phyloP scores from a whole-genome alignment of 1,284 basidiomycete species.

The Dichomitus squalens region DNA sequence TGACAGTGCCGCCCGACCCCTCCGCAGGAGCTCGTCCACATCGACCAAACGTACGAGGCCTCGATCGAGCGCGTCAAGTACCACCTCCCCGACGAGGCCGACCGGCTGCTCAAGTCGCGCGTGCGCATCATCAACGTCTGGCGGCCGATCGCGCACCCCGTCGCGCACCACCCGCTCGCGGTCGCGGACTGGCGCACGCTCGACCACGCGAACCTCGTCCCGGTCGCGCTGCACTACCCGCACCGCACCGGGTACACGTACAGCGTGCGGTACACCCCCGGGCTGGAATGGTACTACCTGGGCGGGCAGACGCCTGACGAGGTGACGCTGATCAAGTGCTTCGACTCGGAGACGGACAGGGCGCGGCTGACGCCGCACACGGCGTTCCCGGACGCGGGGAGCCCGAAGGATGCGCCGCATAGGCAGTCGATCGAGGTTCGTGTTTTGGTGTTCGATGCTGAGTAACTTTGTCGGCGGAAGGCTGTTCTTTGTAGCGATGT shows the following conservation, averaged over 20 bases:
- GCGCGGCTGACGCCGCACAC: conserved; percentile 49
- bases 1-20: not conserved
- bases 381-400: conserved; percentile 44
- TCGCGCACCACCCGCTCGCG: conserved; percentile 50
- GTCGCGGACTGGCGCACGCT: conserved; percentile 48
- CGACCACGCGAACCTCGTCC: conserved; percentile 37
- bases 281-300: conserved; percentile 51
- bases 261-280: conserved; percentile 39
- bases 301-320: conserved; percentile 48
- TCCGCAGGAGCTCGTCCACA: conserved; percentile 44
- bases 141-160: conserved; percentile 50
- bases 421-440: conserved; percentile 45
- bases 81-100: conserved; percentile 51
- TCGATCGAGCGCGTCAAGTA: conserved; percentile 53
- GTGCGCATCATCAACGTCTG: conserved; percentile 60
- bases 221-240: conserved; percentile 37
- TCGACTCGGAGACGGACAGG: conserved; percentile 40
- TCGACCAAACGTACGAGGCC: conserved; percentile 59
- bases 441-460: conserved; percentile 39
- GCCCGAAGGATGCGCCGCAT: conserved; percentile 39
- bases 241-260: conserved; percentile 40
- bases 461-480: too few species aligned
- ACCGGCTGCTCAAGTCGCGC: conserved; percentile 49
- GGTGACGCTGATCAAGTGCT: conserved; percentile 50
- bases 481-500: too few species aligned